A percentile compares a stretch with the other conserved stretches of the same genome.
Evolutionary conservation across 1,139 yeast genomes (phyloP).

Genomic region (Kodamaea derodonti): DNA sequence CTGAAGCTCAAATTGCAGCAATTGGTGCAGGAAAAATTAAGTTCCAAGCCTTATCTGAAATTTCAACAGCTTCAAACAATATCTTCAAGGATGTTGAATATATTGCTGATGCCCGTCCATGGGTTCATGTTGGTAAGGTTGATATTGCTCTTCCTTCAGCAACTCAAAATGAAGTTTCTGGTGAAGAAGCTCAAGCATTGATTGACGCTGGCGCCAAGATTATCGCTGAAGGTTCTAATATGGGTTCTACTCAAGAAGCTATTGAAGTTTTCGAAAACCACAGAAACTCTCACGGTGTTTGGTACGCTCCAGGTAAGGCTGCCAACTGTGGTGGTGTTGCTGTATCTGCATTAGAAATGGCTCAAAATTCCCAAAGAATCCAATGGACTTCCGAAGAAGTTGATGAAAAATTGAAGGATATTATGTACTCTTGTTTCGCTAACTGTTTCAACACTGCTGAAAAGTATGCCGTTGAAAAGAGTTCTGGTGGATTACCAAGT

Average conservation of each 20-base stretch:
- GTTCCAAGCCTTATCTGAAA: conserved; percentile 73
- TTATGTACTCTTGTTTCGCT: conserved; percentile 91
- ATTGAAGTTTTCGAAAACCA: conserved; percentile 88
- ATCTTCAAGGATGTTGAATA: conserved; percentile 67
- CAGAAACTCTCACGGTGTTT: conserved; percentile 66
- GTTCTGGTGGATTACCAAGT: conserved; percentile 62
- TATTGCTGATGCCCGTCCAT: conserved; percentile 93
- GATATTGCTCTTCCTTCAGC: conserved; percentile 98
- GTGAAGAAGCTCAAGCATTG: conserved; percentile 93
- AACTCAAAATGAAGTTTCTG: conserved; percentile 96
- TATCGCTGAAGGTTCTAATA: conserved; percentile 98
- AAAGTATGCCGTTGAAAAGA: conserved; percentile 70
- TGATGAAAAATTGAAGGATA: conserved; percentile 35
- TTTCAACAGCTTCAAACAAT: conserved; percentile 52
- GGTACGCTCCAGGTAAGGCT: conserved; percentile 99
- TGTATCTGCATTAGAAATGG: conserved; percentile 98
- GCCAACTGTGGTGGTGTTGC: conserved; percentile 99
- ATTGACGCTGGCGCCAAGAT: conserved; percentile 88
- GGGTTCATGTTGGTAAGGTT: conserved; percentile 87
- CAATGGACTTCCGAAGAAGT: conserved; percentile 20
- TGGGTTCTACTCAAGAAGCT: conserved; percentile 99
- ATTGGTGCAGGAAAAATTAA: conserved; percentile 79
- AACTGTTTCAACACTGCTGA: conserved; percentile 87
- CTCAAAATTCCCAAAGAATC: conserved; percentile 95
- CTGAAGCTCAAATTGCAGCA: conserved; percentile 71